These are phyloP conservation scores for Mycena citricolor DNA, from an alignment of 1,284 basidiomycete species.

Conservation along the genomic window DNA sequence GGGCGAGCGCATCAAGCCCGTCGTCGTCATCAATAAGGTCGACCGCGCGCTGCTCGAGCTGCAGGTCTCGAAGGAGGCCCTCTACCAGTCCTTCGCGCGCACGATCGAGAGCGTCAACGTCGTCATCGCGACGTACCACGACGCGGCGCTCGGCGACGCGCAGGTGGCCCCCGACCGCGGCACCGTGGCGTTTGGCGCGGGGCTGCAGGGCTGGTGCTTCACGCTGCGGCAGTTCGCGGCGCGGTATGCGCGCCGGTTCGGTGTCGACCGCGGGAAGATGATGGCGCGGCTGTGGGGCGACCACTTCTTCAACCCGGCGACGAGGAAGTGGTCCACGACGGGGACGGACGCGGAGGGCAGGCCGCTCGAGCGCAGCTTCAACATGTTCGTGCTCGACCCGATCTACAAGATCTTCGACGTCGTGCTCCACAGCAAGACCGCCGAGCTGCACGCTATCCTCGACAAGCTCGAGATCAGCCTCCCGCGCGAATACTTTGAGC, in stretches of 20 bases:
- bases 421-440: slow-evolving; percentile 95
- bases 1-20: slow-evolving; percentile 98
- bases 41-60: slow-evolving; percentile 99
- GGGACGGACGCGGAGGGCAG: slow-evolving; percentile 80
- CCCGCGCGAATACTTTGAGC: slow-evolving; percentile 84
- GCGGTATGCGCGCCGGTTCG: slow-evolving; percentile 98
- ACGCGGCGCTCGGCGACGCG: slow-evolving; percentile 92
- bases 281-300: slow-evolving; percentile 99
- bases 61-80: slow-evolving; percentile 95
- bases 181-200: slow-evolving; percentile 98
- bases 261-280: slow-evolving; percentile 98
- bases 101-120: slow-evolving; percentile 99
- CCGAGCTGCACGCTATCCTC: slow-evolving; percentile 78
- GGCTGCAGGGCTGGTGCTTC: slow-evolving; percentile 99
- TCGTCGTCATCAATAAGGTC: slow-evolving; percentile 99
- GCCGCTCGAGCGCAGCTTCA: slow-evolving; percentile 89
- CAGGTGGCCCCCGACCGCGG: slow-evolving; percentile 99
- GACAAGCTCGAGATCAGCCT: slow-evolving; percentile 98
- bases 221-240: slow-evolving; percentile 95
- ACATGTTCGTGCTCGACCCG: slow-evolving; percentile 96
- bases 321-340: slow-evolving; percentile 96
- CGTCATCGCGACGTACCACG: slow-evolving; percentile 97
- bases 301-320: slow-evolving; percentile 98
- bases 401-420: slow-evolving; percentile 99
- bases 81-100: slow-evolving; percentile 97